Evolutionary conservation across 371 early-diverging fungal species (phyloP).

Genomic region (Sporodiniella umbellata): DNA sequence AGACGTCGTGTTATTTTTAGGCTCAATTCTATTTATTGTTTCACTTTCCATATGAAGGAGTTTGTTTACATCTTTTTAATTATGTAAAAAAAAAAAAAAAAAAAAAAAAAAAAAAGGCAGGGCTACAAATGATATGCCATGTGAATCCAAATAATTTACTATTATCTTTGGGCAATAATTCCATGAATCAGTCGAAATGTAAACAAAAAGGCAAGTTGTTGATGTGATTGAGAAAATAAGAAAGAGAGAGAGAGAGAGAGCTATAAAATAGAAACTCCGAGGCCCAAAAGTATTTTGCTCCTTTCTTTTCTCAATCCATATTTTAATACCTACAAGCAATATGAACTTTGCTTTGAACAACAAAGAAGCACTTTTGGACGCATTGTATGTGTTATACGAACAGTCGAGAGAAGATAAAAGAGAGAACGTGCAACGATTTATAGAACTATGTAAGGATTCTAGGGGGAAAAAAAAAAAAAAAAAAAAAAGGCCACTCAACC

Average conservation of each 20-base stretch:
- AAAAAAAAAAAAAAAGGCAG: too few relatives aligned
- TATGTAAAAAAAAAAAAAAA: not conserved
- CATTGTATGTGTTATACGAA: conserved; percentile 14
- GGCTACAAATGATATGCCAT: too few relatives aligned
- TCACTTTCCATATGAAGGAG: conserved; percentile 16
- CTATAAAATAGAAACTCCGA: too few relatives aligned
- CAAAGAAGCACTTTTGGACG: conserved; percentile 21
- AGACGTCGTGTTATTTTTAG: too few relatives aligned
- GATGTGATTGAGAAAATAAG: not conserved
- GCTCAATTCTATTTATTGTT: conserved; percentile 13
- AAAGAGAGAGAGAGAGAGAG: too few relatives aligned
- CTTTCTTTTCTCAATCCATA: too few relatives aligned
- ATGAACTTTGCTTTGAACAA: too few relatives aligned
- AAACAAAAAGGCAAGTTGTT: not conserved
- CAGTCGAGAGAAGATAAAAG: conserved; percentile 5
- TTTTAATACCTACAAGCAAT: too few relatives aligned
- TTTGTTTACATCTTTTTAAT: conserved; percentile 11
- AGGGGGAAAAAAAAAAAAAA: not conserved
- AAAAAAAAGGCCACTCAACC: not conserved
- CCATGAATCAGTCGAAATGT: too few relatives aligned
- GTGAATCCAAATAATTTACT: too few relatives aligned
- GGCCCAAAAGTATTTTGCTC: too few relatives aligned
- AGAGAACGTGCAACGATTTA: conserved; percentile 10
- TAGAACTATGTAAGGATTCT: conserved; percentile 11
- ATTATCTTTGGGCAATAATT: too few relatives aligned